phyloP scores from a whole-genome alignment of 768 basidiomycete genomes.

The Pleurotus cornucopiae region DNA sequence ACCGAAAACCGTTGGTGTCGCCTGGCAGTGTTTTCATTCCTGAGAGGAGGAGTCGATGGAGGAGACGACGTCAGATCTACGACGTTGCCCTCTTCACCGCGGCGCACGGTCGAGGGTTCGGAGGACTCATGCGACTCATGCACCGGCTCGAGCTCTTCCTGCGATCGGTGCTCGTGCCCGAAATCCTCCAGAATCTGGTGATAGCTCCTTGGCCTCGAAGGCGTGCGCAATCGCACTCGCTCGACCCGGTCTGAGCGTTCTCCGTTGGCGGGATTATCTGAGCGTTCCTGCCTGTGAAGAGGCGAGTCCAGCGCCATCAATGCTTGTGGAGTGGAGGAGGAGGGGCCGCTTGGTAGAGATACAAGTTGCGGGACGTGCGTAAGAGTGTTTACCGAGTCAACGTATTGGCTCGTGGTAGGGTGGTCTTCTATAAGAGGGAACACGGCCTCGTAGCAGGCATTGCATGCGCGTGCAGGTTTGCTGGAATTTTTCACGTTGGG shows the following conservation, averaged over 20 bases:
- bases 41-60: constrained; percentile 22
- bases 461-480: constrained; percentile 76
- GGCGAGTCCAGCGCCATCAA: constrained; percentile 41
- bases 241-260: constrained; percentile 18
- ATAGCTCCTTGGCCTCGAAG: constrained; percentile 56
- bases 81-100: background rate
- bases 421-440: constrained; percentile 58
- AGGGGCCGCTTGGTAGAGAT: constrained; percentile 52
- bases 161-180: constrained; percentile 18
- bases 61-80: constrained; percentile 7
- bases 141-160: constrained; percentile 5
- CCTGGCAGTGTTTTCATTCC: constrained; percentile 58
- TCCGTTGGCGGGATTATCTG: background rate
- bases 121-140: constrained; percentile 1
- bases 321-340: constrained; percentile 33
- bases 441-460: constrained; percentile 81
- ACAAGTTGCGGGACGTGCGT: constrained; percentile 49
- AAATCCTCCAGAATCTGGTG: constrained; percentile 67
- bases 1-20: constrained; percentile 69
- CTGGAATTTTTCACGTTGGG: constrained; percentile 35
- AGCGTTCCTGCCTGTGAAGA: constrained; percentile 8
- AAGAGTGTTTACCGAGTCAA: constrained; percentile 45
- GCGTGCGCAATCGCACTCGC: constrained; percentile 28
- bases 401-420: constrained; percentile 14
- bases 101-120: background rate